A percentile compares a stretch with the other conserved stretches of the same genome.
phyloP scores from a whole-genome alignment of 768 basidiomycete genomes.

The Wakefieldia striispora region DNA sequence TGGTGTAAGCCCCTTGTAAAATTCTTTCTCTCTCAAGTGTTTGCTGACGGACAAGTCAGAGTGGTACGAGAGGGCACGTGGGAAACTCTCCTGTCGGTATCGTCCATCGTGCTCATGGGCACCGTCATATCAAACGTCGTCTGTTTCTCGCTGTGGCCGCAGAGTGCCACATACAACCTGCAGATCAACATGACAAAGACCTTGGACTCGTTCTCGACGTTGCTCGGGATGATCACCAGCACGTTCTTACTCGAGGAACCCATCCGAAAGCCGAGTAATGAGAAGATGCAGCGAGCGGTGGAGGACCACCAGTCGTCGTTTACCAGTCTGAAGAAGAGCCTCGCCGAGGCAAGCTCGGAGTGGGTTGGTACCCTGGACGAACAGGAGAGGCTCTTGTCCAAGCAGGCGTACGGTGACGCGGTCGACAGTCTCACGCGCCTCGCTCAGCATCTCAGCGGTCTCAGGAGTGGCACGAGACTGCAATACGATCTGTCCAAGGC shows the following conservation, averaged over 20 bases:
- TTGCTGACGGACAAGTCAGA: slow-evolving; percentile 35
- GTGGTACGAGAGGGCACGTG: slow-evolving; percentile 89
- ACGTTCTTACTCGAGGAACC: slow-evolving; percentile 83
- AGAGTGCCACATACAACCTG: slow-evolving; percentile 78
- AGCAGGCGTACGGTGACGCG: slow-evolving; percentile 78
- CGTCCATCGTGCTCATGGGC: slow-evolving; percentile 77
- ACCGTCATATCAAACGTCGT: slow-evolving; percentile 76
- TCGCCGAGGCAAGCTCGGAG: slow-evolving; percentile 87
- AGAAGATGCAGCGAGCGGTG: slow-evolving; percentile 74
- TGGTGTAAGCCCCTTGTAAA: slow-evolving; percentile 53
- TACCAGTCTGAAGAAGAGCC: slow-evolving; percentile 81
- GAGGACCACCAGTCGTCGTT: slow-evolving; percentile 87
- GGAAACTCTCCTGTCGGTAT: slow-evolving; percentile 67
- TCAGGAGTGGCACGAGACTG: slow-evolving; percentile 78
- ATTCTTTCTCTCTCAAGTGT: neutral
- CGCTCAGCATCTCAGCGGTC: slow-evolving; percentile 90
- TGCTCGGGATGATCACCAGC: slow-evolving; percentile 76
- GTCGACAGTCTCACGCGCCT: slow-evolving; percentile 85
- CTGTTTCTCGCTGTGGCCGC: slow-evolving; percentile 83
- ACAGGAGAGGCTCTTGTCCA: slow-evolving; percentile 24
- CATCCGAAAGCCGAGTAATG: slow-evolving; percentile 52
- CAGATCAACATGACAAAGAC: slow-evolving; percentile 84
- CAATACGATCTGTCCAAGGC: slow-evolving; percentile 82
- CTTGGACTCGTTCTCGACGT: slow-evolving; percentile 83
- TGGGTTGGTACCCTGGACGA: slow-evolving; percentile 44